Evolutionary conservation across 257 asterid genomes (phyloP), one percentile per base, ranked within the genome.

Genomic region (Solanum infundibuliforme): DNA sequence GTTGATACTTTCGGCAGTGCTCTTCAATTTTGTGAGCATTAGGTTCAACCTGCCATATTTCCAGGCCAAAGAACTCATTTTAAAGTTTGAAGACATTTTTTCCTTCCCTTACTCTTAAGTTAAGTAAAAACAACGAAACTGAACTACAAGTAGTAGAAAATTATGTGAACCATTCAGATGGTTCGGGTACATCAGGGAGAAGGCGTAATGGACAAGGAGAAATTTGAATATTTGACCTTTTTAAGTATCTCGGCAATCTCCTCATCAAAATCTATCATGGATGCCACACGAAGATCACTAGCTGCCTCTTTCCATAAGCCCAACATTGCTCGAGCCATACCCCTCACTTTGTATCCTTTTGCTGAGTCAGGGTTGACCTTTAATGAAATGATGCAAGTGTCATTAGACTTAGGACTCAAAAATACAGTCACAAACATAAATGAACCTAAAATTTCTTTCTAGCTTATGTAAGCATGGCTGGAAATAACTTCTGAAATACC

Each of bases 271-370:
- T 94, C 98, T 89, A 96, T 86, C 13, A 87, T 95, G 20, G 98
- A 93, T 10, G 98, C 98, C 87, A 91, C 84, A 43, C 83, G 95
- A 92, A 96, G 94, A 91, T 95, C 98, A 32, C 90, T 88, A 83
- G 94, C 97, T 12, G 98, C 96, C 90, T 92, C 97, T 93, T 94
- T 94, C 98, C 98, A 96, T 66, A 92, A 92, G 87, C 98, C 98
- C 91, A 95, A 71, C 98, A 94, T 92, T 83, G 95, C 93, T 91
- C 92, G 92, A 52, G 96, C 96, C 91, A 93, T 90, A 46, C 98
- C 99, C 85, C 98, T 93, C 76, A 93, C 90, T 94, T 96, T 96
- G 82, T 93, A 96, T 31, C 98, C 98, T 89, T 92, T 95, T 25
- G 98, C 98, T 38, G 96, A 95, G 92, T 94, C 98, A 23, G 95